phyloP scores from a whole-genome alignment of 352 stramenopile genomes.

The Globisporangium parvum region DNA sequence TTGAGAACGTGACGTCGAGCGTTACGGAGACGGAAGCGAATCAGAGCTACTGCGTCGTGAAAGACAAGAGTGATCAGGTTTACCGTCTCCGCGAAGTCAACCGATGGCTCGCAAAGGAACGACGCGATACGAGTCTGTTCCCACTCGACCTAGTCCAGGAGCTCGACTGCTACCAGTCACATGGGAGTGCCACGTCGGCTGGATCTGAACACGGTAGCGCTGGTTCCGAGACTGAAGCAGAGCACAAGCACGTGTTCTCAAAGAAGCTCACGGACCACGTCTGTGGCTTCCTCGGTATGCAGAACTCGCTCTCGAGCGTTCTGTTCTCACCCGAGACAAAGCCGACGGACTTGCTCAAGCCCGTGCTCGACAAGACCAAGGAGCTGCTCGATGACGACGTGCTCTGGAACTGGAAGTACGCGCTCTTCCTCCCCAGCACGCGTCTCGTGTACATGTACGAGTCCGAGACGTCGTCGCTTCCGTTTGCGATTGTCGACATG shows the following conservation, averaged over 20 bases:
- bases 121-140: slow-evolving; percentile 35
- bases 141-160: slow-evolving; percentile 62
- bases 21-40: slow-evolving; percentile 16
- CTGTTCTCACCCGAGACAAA: slow-evolving; percentile 33
- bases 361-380: slow-evolving; percentile 32
- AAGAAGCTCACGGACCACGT: slow-evolving; percentile 59
- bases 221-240: not conserved
- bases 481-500: slow-evolving; percentile 53
- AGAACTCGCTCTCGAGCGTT: slow-evolving; percentile 41
- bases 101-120: slow-evolving; percentile 30
- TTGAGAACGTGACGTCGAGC: slow-evolving; percentile 39
- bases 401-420: slow-evolving; percentile 75
- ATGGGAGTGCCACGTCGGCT: too few relatives aligned
- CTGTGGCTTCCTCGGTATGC: slow-evolving; percentile 45
- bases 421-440: slow-evolving; percentile 39
- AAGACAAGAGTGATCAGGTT: slow-evolving; percentile 36
- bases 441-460: slow-evolving; percentile 68
- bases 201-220: not conserved
- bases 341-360: slow-evolving; percentile 24
- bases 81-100: slow-evolving; percentile 57
- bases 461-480: slow-evolving; percentile 24
- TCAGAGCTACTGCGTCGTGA: slow-evolving; percentile 36
- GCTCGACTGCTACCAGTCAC: slow-evolving; percentile 34
- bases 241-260: slow-evolving; percentile 26
- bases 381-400: slow-evolving; percentile 29